Evolutionary conservation across 371 early-diverging fungal species (phyloP).

Genomic region (Apophysomyces trapeziformis): DNA sequence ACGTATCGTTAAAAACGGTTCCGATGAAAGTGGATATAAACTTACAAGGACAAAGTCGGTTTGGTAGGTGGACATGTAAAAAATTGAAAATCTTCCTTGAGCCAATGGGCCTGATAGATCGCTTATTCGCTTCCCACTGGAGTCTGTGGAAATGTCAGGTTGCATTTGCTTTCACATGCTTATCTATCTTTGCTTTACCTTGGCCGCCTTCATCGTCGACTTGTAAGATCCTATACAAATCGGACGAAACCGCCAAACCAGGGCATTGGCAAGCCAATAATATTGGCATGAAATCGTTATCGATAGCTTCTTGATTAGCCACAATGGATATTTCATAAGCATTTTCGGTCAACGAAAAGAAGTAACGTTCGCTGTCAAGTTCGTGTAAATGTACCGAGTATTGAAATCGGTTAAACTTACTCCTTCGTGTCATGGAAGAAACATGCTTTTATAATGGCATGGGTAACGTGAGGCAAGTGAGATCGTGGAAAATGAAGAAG

Average conservation of each 20-base stretch:
- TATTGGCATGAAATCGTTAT: conserved; percentile 54
- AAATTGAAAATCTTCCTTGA: conserved; percentile 67
- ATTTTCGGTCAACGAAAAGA: conserved; percentile 79
- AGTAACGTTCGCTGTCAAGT: conserved; percentile 54
- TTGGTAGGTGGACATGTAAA: conserved; percentile 77
- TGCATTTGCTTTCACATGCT: background rate
- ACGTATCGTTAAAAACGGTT: background rate
- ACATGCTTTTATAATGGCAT: conserved; percentile 68
- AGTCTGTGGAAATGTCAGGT: conserved; percentile 40
- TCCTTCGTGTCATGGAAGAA: conserved; percentile 53
- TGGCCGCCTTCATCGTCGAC: conserved; percentile 73
- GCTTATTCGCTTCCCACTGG: conserved; percentile 73
- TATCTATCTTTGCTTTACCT: conserved; percentile 39
- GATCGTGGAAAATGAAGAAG: conserved; percentile 51
- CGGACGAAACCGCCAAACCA: conserved; percentile 51
- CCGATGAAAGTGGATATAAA: background rate
- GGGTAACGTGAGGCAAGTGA: conserved; percentile 54
- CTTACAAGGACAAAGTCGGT: conserved; percentile 75
- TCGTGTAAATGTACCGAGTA: background rate
- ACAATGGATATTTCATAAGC: conserved; percentile 75
- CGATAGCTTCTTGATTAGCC: conserved; percentile 59
- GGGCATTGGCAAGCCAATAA: conserved; percentile 41
- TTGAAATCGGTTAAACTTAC: conserved; percentile 20
- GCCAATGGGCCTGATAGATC: conserved; percentile 74
- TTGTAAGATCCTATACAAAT: conserved; percentile 71